These are phyloP conservation scores for Candida tallmaniae DNA, from an alignment of 805 yeast species.

Conservation along the genomic window DNA sequence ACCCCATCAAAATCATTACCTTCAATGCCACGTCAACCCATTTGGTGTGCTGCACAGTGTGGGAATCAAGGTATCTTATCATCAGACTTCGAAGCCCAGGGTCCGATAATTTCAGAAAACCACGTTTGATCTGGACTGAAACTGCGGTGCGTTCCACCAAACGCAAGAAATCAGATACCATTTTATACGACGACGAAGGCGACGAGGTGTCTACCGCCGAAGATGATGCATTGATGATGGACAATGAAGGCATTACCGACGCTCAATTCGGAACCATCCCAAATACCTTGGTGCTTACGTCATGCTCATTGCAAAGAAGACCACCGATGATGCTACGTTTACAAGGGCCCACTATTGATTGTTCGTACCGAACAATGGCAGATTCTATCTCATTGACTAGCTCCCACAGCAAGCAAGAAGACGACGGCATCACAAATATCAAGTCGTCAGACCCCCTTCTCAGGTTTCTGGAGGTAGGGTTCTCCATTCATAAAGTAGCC, in stretches of 20 bases:
- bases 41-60: slow-evolving; percentile 67
- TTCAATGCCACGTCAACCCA: slow-evolving; percentile 71
- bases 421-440: slow-evolving; percentile 44
- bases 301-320: slow-evolving; percentile 31
- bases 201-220: slow-evolving; percentile 15
- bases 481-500: slow-evolving; percentile 66
- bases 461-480: slow-evolving; percentile 76
- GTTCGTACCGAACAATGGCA: slow-evolving; percentile 9
- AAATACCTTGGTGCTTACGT: slow-evolving; percentile 33
- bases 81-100: slow-evolving; percentile 59
- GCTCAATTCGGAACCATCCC: slow-evolving; percentile 45
- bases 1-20: slow-evolving; percentile 70
- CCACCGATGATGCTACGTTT: slow-evolving; percentile 30
- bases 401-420: slow-evolving; percentile 10
- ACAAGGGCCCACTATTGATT: slow-evolving; percentile 48
- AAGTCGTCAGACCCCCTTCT: slow-evolving; percentile 33
- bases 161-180: slow-evolving; percentile 14
- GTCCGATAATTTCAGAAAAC: slow-evolving; percentile 29
- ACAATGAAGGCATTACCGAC: slow-evolving; percentile 87
- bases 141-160: slow-evolving; percentile 11
- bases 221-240: slow-evolving; percentile 42
- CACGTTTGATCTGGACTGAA: slow-evolving; percentile 38
- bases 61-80: slow-evolving; percentile 76
- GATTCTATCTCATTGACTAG: slow-evolving; percentile 11
- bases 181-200: slow-evolving; percentile 13